A percentile compares a stretch with the other conserved stretches of the same genome.
phyloP scores from a whole-genome alignment of 164 flowering plant species.

The Stephania cephalantha region DNA sequence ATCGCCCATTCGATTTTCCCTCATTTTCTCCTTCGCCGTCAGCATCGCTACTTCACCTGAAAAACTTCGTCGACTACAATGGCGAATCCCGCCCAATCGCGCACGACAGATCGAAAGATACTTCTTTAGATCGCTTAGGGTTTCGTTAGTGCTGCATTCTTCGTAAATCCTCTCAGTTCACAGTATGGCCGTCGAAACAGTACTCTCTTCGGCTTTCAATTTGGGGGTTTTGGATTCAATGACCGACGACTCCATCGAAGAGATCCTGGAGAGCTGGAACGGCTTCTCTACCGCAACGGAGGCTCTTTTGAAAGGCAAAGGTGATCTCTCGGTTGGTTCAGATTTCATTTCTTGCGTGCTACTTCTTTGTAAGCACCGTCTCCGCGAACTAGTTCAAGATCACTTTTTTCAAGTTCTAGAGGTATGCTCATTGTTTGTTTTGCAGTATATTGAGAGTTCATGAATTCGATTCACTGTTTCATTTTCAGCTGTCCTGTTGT shows the following conservation, averaged over 20 bases:
- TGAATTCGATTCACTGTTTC: no score
- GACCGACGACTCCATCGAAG: slow-evolving; percentile 35
- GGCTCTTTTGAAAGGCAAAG: slow-evolving; percentile 39
- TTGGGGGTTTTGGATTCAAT: slow-evolving; percentile 46
- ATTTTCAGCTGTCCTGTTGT: no score
- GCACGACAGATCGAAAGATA: background rate
- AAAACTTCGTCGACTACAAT: no score
- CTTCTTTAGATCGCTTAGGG: background rate
- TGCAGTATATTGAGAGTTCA: no score
- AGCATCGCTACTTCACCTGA: no score
- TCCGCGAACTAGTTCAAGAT: slow-evolving; percentile 53
- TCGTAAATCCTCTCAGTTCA: background rate
- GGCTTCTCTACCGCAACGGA: slow-evolving; percentile 47
- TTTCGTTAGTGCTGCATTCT: background rate
- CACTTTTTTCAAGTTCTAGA: slow-evolving; percentile 61
- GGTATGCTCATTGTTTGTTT: slow-evolving; percentile 27
- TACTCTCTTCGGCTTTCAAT: slow-evolving; percentile 25
- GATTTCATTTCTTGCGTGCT: slow-evolving; percentile 47
- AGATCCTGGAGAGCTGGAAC: slow-evolving; percentile 57
- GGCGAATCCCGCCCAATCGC: no score
- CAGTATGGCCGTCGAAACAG: slow-evolving; percentile 18
- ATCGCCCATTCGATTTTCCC: no score
- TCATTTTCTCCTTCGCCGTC: no score
- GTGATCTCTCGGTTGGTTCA: slow-evolving; percentile 32
- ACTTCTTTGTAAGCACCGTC: slow-evolving; percentile 52